Evolutionary conservation across 306 rosid species (phyloP), one percentile per base, ranked within the genome.

Genomic region (Fragaria ananassa): DNA sequence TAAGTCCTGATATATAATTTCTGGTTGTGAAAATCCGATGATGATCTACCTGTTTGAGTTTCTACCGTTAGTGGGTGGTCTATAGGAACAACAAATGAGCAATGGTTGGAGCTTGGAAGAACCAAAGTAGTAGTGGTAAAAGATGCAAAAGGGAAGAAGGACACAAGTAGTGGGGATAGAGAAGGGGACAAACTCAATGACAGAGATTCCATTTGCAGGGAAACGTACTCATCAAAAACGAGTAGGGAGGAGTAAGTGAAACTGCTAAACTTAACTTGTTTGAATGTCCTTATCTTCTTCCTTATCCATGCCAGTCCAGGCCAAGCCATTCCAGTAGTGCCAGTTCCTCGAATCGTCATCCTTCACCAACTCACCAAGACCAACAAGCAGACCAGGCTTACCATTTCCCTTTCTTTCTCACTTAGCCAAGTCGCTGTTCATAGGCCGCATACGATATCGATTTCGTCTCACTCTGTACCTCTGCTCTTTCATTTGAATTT

Each of bases 131-230:
- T 3, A 15, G 67, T 27, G 45, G 46, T 64, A 34, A 81, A 75
- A 83, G 75, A 74, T 78, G 75, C 64, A 64, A 71, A 67, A 21
- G 7, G 70, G 70, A 53, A 58, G 57, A 56, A 80, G 65, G 77
- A 71, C 50, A 71, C 56, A 49, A 50, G 54, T 17, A 60, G 27
- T 67, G 23, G 41, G 53, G 72, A 44, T 54, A 65, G 71, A 72
- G 81, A 68, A 82, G 49, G 46, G 51, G 76, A 80, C 54, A 71
- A 78, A 72, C 71, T 72, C 44, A 75, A 17, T 35, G 46, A 70
- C 47, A 78, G 78, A 83, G 83, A 79, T 83, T 79, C 83, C 72
- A 73, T 56, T 64, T 64, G 37, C 72, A 37, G 45, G 25, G 70
- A 54, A 70, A 29, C 12, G 46, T 82, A 68, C 29, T 25, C 12